phyloP scores from a whole-genome alignment of 345 rosid genomes.

The Capsella bursapastoris region DNA sequence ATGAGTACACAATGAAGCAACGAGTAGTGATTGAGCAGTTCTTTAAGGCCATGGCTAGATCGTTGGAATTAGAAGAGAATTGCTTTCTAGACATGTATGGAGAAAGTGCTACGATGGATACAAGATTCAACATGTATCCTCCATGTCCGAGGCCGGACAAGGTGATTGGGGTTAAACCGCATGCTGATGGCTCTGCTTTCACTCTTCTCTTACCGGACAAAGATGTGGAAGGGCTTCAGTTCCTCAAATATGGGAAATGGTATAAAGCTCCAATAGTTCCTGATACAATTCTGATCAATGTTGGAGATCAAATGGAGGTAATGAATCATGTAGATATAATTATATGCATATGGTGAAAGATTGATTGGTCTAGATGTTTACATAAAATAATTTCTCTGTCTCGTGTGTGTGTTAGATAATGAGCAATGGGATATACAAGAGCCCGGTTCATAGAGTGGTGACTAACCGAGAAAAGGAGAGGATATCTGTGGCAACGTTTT shows the following conservation, averaged over 20 bases:
- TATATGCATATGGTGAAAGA: background rate
- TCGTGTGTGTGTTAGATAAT: slow-evolving; percentile 46
- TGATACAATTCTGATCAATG: slow-evolving; percentile 55
- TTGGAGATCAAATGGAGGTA: slow-evolving; percentile 65
- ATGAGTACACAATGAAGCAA: slow-evolving; percentile 47
- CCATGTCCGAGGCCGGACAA: slow-evolving; percentile 62
- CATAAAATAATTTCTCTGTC: background rate
- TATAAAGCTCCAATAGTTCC: slow-evolving; percentile 54
- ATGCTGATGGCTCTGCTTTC: slow-evolving; percentile 64
- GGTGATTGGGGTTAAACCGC: slow-evolving; percentile 59
- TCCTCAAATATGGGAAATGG: slow-evolving; percentile 58
- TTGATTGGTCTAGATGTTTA: slow-evolving; percentile 18
- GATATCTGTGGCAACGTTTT: slow-evolving; percentile 58
- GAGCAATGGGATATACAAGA: slow-evolving; percentile 71
- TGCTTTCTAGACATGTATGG: slow-evolving; percentile 56
- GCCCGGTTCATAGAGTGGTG: slow-evolving; percentile 55
- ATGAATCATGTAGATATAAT: background rate
- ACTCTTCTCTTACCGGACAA: slow-evolving; percentile 61
- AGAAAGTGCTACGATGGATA: slow-evolving; percentile 44
- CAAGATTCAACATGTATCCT: slow-evolving; percentile 68
- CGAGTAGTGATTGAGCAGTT: slow-evolving; percentile 34
- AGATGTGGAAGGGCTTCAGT: slow-evolving; percentile 60
- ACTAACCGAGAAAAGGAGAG: slow-evolving; percentile 56
- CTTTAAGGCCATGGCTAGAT: slow-evolving; percentile 59
- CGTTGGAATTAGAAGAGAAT: slow-evolving; percentile 54